Evolutionary conservation across 768 basidiomycete genomes (phyloP), one percentile per base, ranked within the genome.

Genomic region (Naganishia friedmannii): DNA sequence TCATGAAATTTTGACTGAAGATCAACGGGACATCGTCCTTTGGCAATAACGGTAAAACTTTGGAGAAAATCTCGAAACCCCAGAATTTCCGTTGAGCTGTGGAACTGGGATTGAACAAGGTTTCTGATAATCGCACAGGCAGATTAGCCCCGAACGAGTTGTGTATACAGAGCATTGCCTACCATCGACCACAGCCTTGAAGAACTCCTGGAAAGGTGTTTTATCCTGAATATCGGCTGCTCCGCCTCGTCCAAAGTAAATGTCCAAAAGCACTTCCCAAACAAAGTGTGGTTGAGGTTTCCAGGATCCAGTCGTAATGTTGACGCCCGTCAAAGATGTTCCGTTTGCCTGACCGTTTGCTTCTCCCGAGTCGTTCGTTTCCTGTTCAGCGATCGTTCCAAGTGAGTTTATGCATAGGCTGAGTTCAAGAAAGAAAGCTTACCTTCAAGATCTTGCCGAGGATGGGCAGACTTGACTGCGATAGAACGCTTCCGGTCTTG

Each of bases 1-100:
- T 88, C 90, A 97, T 93, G 76, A 96, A 91, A 79, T 96, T 93
- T 75, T 89, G 89, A 23, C 91, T 94, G 79, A 99, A 93, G 39
- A 98, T 84, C 85, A 92, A 88, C 0, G 91, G 89, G 74, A 95
- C 84, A 66, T 87, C 88, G 54, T 86, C 82, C 21, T 86, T 80
- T 19, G 85, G 83, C 34, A 91, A 85, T 45, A 88, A 87, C 19
- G 86, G 85, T 51, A 96, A 83, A 9, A 92, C 88, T 73, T 87
- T 89, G 75, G 88, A 87, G 82, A 97, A 91, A 23, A 95, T 86
- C 74, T 90, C 89, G 83, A 98, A 95, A n/a, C 93, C 95, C 90
- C 92, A 94, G 77, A 89, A 92, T 82, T 96, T 95, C 60, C 92
- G 87, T 80, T 93, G 89, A 0, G 89, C 83, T 0, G 93, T 93